A percentile compares a stretch with the other conserved stretches of the same genome.
These are phyloP conservation scores for Leptographium radiaticola DNA, from an alignment of 2,329 filamentous ascomycete genomes.

Conservation along the genomic window DNA sequence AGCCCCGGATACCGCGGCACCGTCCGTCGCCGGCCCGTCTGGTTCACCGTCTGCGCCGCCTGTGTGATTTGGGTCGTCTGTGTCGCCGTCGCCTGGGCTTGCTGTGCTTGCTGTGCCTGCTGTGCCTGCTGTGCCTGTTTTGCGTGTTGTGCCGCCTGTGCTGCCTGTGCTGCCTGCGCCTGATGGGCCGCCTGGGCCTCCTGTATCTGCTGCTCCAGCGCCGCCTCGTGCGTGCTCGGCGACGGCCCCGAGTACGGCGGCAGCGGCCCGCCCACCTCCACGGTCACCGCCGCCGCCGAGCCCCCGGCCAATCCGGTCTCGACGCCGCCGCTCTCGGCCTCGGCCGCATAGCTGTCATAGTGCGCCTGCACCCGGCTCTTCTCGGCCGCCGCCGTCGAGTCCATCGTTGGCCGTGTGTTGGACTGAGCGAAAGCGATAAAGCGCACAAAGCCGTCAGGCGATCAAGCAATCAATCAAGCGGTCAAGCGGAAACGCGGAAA, in stretches of 20 bases:
- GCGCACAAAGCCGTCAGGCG: no score
- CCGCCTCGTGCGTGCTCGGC: slow-evolving; percentile 6
- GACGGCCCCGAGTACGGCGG: slow-evolving; percentile 23
- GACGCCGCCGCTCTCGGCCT: neutral
- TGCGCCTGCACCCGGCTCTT: slow-evolving; percentile 7
- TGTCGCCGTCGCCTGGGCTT: neutral
- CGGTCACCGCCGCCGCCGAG: neutral
- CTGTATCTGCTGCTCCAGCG: slow-evolving; percentile 10
- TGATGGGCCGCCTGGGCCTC: neutral
- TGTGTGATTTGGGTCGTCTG: no score
- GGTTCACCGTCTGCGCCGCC: no score
- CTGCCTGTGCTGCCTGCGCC: slow-evolving; percentile 6
- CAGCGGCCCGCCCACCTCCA: slow-evolving; percentile 7
- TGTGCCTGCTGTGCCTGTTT: slow-evolving; percentile 4
- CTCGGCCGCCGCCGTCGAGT: slow-evolving; percentile 1
- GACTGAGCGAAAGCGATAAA: no score
- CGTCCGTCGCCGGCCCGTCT: neutral
- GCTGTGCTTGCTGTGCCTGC: slow-evolving; percentile 8
- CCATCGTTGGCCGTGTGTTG: neutral
- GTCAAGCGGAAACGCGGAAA: no score
- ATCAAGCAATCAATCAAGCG: no score
- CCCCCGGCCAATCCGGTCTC: neutral
- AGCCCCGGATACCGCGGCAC: slow-evolving; percentile 31
- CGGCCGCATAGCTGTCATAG: neutral
- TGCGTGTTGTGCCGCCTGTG: no score